Evolutionary conservation across 2,329 filamentous ascomycete genomes (phyloP), one percentile per base, ranked within the genome.

Genomic region (Nothophaeocryptopus gaeumannii): DNA sequence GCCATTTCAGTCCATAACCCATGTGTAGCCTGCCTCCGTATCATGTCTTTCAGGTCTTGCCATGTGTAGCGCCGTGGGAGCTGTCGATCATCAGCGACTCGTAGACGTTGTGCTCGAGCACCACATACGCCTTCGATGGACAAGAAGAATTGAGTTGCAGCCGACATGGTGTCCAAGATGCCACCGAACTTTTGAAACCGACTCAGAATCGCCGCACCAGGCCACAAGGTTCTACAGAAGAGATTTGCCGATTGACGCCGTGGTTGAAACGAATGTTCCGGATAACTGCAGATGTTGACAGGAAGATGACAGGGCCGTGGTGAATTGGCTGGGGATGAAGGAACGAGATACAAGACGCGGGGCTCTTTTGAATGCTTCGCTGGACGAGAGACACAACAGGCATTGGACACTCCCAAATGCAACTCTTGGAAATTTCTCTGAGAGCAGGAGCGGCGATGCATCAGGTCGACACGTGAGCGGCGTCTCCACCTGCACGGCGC

Each of bases 11-110:
- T 61, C 62, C 63, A 63, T 10, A 65, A 53, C 14, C 61, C 61
- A 53, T 67, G 63, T 4, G 54, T 51, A 13, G 62, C 63, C 38
- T 58, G 45, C 31, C 34, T 35, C 26, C 58, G 61, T 14, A 66
- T 59, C 10, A 66, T 50, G 47, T 67, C 64, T 46, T 67, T 67
- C 20, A 66, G 43, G 40, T 65, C 57, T 44, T 66, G 62, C 64
- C 64, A 67, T 32, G 63, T 65, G 51, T 61, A 66, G 29, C 47
- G 41, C 29, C 36, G 39, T 30, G 63, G 63, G 20, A 67, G 56
- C 64, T 66, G 20, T 8, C 8, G 14, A 12, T 2, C 1, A 29
- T 53, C 40, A 52, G 53, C 44, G 20, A 37, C 20, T 31, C 8
- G 8, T 15, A 13, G 12, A 32, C 11, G 15, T 33, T 4, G 11